Conservation (phyloP, 2,329 filamentous ascomycete genomes). For the Botrytis deweyae region DNA sequence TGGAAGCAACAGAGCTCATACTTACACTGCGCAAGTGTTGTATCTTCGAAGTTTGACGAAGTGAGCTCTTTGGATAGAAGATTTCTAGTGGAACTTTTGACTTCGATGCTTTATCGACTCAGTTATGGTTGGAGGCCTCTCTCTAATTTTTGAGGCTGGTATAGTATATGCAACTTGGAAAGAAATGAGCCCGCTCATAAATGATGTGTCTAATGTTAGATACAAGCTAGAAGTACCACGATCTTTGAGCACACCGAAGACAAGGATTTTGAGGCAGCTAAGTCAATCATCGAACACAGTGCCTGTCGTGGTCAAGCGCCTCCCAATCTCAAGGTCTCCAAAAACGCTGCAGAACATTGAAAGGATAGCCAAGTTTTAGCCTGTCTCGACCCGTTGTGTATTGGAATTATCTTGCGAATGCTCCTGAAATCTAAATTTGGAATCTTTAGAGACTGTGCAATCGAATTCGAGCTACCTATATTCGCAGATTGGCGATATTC, state of each 20-base stretch:
- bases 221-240: accelerated
- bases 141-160: neutral
- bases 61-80: neutral
- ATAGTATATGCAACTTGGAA: neutral
- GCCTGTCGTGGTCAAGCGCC: neutral
- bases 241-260: neutral
- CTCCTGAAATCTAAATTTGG: neutral
- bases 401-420: neutral
- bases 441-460: neutral
- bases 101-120: neutral
- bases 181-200: neutral
- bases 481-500: neutral
- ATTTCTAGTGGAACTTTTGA: neutral
- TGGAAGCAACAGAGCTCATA: neutral
- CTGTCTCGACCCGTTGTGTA: neutral
- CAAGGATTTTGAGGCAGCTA: neutral
- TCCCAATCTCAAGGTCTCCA: neutral
- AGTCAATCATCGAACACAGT: neutral
- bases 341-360: neutral
- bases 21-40: neutral
- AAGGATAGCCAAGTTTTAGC: neutral
- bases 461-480: neutral
- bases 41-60: neutral
- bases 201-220: neutral
- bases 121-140: neutral